Conservation (phyloP, 1,284 basidiomycete genomes). For the Cystobasidium pallidum region DNA sequence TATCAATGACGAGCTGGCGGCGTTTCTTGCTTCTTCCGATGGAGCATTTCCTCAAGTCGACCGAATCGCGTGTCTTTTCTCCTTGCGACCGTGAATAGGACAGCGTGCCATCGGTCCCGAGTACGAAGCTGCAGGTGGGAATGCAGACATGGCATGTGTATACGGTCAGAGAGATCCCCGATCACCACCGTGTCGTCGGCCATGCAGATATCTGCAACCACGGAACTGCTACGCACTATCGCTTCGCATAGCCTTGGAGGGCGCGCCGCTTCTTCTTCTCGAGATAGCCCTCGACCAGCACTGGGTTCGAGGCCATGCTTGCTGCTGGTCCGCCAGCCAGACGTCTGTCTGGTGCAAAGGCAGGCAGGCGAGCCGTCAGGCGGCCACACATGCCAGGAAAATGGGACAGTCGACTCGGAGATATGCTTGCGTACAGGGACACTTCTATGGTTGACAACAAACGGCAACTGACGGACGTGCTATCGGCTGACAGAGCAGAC, state of each 20-base stretch:
- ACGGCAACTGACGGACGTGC: background rate
- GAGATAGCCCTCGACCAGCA: conserved; percentile 28
- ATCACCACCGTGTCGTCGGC: too few species aligned
- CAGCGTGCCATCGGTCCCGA: conserved; percentile 24
- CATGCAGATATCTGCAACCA: too few species aligned
- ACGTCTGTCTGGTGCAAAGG: conserved; percentile 5
- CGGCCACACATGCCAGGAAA: background rate
- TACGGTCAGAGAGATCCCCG: background rate
- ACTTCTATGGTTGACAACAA: background rate
- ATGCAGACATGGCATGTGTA: too few species aligned
- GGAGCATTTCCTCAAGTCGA: conserved; percentile 33
- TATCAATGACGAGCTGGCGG: conserved; percentile 33
- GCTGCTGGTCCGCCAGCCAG: background rate
- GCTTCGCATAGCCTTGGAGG: conserved; percentile 39
- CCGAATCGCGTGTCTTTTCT: conserved; percentile 34
- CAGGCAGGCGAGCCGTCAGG: background rate
- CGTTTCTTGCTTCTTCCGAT: conserved; percentile 43
- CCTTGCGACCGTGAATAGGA: conserved; percentile 32
- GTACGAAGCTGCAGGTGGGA: conserved; percentile 45
- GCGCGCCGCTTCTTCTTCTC: conserved; percentile 42
- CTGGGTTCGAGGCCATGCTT: conserved; percentile 7
- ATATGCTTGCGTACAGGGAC: too few species aligned
- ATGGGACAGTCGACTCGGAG: too few species aligned
- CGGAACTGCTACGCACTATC: conserved; percentile 30
- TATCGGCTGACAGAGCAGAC: background rate